Evolutionary conservation across 257 asterid species (phyloP), one percentile per base, ranked within the genome.

Genomic region (Jacaranda mimosifolia): DNA sequence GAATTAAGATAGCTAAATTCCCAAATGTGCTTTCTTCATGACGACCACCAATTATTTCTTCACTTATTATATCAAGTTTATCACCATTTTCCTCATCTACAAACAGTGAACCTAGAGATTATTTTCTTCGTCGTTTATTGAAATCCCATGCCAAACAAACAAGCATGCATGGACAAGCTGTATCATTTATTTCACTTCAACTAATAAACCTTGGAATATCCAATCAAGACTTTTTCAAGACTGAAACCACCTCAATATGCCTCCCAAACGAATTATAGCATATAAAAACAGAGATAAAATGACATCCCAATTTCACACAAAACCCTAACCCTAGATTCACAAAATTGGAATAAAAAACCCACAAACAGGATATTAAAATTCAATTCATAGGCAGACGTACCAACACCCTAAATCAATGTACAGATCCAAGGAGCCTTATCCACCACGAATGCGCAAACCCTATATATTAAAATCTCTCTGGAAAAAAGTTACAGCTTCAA

Each of bases 251-350:
- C 40, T 17, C 4, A 60, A 38, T 65, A 65, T 66, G 59, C 17
- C 76, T 52, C 67, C 35, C 14, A 63, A 72, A 48, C 56, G 55
- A 69, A 64, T 26, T 45, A 67, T 15, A 6, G 60, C 63, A n/a
- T 12, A 72, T 5, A 26, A 49, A 76, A 75, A 63, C 59, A 74
- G 13, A 71, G 35, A n/a, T 52, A 18, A 45, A 32, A 48, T 12
- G 59, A 63, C 18, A 40, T 64, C 69, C 77, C 86, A 73, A 78
- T 21, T 15, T 53, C 76, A 63, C 5, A 45, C 21, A 18, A 56
- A 88, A 83, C 85, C 93, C 87, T 82, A 86, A 86, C 89, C 93
- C 89, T 73, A 87, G 78, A 58, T 75, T 68, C 62, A 38, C 57
- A 60, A 79, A 26, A 71, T 38, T 57, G 17, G 21, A 35, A 53